Evolutionary conservation across 192 early-diverging fungal genomes (phyloP), one percentile per base, ranked within the genome.

Genomic region (Gigaspora rosea): DNA sequence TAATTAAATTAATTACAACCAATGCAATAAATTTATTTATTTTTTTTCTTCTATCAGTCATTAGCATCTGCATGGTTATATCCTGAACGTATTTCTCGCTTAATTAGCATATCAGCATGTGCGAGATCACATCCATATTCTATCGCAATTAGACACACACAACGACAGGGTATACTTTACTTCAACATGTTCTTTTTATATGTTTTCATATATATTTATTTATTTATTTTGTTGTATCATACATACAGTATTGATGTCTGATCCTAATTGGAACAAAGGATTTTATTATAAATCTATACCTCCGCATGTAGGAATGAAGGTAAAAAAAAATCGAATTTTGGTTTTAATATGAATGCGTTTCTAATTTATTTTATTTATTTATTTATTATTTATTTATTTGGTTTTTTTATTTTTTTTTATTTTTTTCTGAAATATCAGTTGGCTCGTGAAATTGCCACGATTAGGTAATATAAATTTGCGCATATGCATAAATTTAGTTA

Each of bases 41-140:
- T 74, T 16, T 27, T 22, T 54, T 59, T 41, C n/a, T 41, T 63
- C 41, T 52, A 76, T 20, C 56, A 86, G 82, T 93, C 94, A 8
- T 80, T 98, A 78, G 93, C 92, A 50, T 91, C 93, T 33, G 95
- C 94, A 1, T 88, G 91, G 41, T 79, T 96, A 77, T 93, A 89
- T 74, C 92, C 95, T 22, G 87, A 95, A n/a, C 89, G 94, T 12
- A 91, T 98, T 41, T 87, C 88, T 4, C 86, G 94, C 12, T 73
- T 96, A 15, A 81, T 97, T 54, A 87, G 87, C 27, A 98, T 98
- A 73, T 96, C 94, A 15, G 95, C 94, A 6, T 95, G 94, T 68
- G 95, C 96, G 7, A 85, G 96, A 16, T 96, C 95, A 16, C 97
- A 98, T 81, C 97, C 97, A 4, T 97, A 97, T 80, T 96, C 95